Conservation (phyloP, 2,329 filamentous ascomycete species). For the Geosmithia morbida region DNA sequence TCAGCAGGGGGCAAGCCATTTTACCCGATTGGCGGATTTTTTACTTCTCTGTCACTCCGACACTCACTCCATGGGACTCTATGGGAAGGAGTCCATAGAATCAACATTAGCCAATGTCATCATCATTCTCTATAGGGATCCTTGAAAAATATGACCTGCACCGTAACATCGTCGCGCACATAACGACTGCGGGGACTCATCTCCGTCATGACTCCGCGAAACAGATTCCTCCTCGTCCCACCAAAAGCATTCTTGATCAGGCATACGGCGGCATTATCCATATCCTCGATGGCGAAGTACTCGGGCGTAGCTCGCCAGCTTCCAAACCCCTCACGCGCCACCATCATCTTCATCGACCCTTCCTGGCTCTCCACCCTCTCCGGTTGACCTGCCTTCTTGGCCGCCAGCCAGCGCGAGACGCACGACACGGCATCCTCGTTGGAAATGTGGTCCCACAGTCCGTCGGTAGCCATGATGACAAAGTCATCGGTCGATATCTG, state of each 20-base stretch:
- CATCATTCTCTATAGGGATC: conserved; percentile 3
- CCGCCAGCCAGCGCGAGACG: conserved; percentile 36
- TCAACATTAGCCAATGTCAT: too few species aligned
- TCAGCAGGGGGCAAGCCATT: too few species aligned
- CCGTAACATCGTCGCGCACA: conserved; percentile 62
- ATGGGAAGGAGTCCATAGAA: too few species aligned
- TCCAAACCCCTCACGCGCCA: conserved; percentile 9
- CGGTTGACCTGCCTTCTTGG: conserved; percentile 10
- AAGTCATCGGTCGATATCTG: conserved; percentile 36
- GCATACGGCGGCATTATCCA: conserved; percentile 66
- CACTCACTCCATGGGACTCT: too few species aligned
- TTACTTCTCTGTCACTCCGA: too few species aligned
- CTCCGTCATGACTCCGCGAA: conserved; percentile 58
- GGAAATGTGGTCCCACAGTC: conserved; percentile 48
- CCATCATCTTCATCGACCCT: conserved; percentile 1
- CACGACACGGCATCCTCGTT: conserved; percentile 43
- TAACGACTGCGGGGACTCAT: conserved; percentile 53
- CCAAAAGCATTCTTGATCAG: conserved; percentile 70
- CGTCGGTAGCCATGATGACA: conserved; percentile 52
- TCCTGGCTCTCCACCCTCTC: conserved; percentile 8
- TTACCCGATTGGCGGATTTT: too few species aligned
- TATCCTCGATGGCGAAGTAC: conserved; percentile 60
- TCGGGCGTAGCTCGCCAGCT: conserved; percentile 18
- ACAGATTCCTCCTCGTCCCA: conserved; percentile 58
- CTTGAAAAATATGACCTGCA: conserved; percentile 61